These are phyloP conservation scores for Rhizopogon salebrosus DNA, from an alignment of 768 basidiomycete species.

Conservation along the genomic window DNA sequence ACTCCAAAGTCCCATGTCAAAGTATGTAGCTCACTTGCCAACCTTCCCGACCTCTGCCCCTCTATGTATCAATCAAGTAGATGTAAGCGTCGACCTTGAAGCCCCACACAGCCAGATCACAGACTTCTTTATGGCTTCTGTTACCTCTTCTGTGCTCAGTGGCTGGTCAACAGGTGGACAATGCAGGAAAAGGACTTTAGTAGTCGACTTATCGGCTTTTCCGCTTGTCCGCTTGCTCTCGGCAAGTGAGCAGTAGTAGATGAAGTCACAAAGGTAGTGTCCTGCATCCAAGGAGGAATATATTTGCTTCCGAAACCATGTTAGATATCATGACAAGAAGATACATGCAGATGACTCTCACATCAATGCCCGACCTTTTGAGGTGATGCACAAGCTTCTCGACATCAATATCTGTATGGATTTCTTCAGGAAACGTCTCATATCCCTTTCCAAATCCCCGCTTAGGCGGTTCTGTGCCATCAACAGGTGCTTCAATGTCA, in stretches of 20 bases:
- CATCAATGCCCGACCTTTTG: conserved; percentile 26
- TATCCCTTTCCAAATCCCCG: conserved; percentile 34
- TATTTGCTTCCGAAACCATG: conserved; percentile 41
- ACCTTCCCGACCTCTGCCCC: not conserved
- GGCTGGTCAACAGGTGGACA: conserved; percentile 67
- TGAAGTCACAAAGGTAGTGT: conserved; percentile 72
- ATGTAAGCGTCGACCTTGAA: conserved; percentile 1
- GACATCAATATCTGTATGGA: conserved; percentile 31
- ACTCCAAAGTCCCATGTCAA: conserved; percentile 8
- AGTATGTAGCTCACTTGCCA: not conserved
- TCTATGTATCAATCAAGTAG: not conserved
- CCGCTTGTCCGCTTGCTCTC: conserved; percentile 47
- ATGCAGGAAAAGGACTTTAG: conserved; percentile 61
- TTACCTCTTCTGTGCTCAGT: conserved; percentile 59
- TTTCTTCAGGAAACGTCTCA: conserved; percentile 30
- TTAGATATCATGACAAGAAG: conserved; percentile 6
- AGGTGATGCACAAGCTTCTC: conserved; percentile 32
- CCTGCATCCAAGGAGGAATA: conserved; percentile 74
- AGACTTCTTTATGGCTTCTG: conserved; percentile 56
- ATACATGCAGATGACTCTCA: conserved; percentile 12
- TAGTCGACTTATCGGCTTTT: conserved; percentile 25
- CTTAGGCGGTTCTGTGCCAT: conserved; percentile 24
- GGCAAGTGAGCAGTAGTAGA: conserved; percentile 72
- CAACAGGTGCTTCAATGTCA: conserved; percentile 18
- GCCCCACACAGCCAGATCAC: conserved; percentile 51